Percentiles rank a stretch among this genome's conserved stretches.
These are phyloP conservation scores for Fusarium sororula DNA, from an alignment of 2,329 filamentous ascomycete species.

Conservation along the genomic window DNA sequence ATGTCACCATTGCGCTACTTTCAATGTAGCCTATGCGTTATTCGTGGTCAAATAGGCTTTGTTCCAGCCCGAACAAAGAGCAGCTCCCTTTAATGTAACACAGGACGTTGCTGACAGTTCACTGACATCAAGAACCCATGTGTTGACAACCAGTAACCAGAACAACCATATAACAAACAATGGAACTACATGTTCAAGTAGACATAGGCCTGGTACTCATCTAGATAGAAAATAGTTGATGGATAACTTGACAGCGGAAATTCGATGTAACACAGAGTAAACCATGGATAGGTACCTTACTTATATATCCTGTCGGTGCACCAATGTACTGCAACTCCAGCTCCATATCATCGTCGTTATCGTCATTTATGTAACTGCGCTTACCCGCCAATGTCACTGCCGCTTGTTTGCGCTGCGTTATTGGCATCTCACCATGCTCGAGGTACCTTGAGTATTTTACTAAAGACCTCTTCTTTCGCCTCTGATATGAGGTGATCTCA, in stretches of 20 bases:
- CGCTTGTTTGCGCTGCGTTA: conserved; percentile 19
- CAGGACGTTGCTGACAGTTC: neutral
- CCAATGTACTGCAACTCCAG: neutral
- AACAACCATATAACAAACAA: neutral
- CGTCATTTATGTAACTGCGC: neutral
- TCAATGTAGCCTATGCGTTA: neutral
- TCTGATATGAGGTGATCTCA: neutral
- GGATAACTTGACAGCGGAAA: neutral
- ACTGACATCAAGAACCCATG: neutral
- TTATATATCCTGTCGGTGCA: neutral
- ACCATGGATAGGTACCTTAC: neutral
- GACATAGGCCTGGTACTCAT: neutral
- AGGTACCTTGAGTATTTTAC: neutral
- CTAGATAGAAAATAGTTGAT: neutral
- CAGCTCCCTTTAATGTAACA: neutral
- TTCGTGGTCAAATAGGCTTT: neutral
- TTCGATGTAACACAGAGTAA: neutral
- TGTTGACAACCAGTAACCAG: neutral
- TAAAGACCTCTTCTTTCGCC: neutral
- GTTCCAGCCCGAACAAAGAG: neutral
- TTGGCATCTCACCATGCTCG: neutral
- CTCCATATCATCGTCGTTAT: neutral
- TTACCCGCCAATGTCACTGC: neutral
- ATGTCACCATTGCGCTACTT: neutral
- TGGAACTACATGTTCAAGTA: neutral